A percentile compares a stretch with the other conserved stretches of the same genome.
These are phyloP conservation scores for Eucalyptus regnans DNA, from an alignment of 345 rosid species.

Conservation along the genomic window DNA sequence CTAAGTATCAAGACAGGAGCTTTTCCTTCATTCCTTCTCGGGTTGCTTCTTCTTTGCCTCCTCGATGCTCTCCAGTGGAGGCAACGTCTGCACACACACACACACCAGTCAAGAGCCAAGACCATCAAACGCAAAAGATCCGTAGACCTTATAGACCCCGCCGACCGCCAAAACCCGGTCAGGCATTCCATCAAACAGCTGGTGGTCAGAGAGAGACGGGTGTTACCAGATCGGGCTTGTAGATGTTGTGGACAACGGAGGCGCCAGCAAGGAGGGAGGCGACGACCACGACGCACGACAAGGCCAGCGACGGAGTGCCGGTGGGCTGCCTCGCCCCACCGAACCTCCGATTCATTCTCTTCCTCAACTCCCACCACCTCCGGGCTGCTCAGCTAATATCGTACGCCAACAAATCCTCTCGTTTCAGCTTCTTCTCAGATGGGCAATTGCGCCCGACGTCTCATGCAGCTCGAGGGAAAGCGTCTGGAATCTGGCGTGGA, in stretches of 20 bases:
- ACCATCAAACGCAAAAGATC: background rate
- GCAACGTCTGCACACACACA: constrained; percentile 28
- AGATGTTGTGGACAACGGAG: constrained; percentile 57
- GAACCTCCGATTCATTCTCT: constrained; percentile 29
- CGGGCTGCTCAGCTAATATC: background rate
- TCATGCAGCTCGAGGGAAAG: background rate
- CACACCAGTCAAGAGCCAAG: background rate
- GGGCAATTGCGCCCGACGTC: background rate
- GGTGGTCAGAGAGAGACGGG: background rate
- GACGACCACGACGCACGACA: constrained; percentile 47
- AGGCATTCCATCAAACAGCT: constrained; percentile 38
- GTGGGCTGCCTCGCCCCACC: constrained; percentile 42
- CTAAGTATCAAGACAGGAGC: background rate
- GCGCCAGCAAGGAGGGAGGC: constrained; percentile 68
- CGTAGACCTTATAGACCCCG: background rate
- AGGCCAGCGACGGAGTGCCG: constrained; percentile 61
- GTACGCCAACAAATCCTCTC: background rate
- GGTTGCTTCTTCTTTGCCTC: background rate
- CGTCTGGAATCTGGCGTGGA: background rate
- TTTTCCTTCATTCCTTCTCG: background rate
- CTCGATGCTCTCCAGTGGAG: constrained; percentile 21
- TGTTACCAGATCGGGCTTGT: constrained; percentile 57
- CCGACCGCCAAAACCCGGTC: background rate
- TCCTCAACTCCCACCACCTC: background rate
- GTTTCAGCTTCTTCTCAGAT: background rate